Base-by-base conservation (phyloP, 2,329 filamentous ascomycete species). In the Nothopassalora personata region DNA sequence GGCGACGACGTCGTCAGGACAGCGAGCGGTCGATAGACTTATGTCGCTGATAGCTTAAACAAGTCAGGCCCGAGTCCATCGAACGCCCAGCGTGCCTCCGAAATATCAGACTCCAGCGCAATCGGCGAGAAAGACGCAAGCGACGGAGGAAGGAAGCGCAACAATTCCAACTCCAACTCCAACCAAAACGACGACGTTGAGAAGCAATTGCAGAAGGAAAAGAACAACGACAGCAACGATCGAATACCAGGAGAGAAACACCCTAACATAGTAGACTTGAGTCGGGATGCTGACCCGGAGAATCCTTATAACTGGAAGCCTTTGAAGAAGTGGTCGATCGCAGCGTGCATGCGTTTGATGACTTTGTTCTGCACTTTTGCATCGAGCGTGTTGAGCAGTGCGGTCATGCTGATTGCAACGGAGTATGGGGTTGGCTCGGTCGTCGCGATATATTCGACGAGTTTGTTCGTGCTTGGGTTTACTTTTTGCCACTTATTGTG, bases 301-400 rank as follows among this genome's bases (percentile, higher is more conserved):
- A 67, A 65, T 30, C 67, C 66, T 0, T 62, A 60, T 56, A 68
- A 67, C 36, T 65, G 57, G 54, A 49, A 56, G 3, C 47, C 59
- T 8, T 11, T 18, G 2, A 48, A 61, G 10, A 68, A 68, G 54
- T 69, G 67, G 67, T 45, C 45, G n/a, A 67, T 68, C n/a, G 66
- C 66, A 9, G 49, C 64, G 5, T 53, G 47, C 23, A 65, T 64
- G 48, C 66, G 66, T 3, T 33, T 65, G 33, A 67, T 68, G 65
- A 68, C 65, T 13, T 61, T 68, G 30, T 64, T 65, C 36, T 64
- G 67, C 18, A 92, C 90, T 1, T 81, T 84, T 47, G 74, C 91
- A 70, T 75, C 76, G 60, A 60, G 64, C 18, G 63, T 67, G 10
- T 60, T 67, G 54, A 61, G 45, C 36, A 59, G 56, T 45, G 64